Base-by-base conservation (phyloP, 148 eudicot species). In the Polygonum aviculare region DNA sequence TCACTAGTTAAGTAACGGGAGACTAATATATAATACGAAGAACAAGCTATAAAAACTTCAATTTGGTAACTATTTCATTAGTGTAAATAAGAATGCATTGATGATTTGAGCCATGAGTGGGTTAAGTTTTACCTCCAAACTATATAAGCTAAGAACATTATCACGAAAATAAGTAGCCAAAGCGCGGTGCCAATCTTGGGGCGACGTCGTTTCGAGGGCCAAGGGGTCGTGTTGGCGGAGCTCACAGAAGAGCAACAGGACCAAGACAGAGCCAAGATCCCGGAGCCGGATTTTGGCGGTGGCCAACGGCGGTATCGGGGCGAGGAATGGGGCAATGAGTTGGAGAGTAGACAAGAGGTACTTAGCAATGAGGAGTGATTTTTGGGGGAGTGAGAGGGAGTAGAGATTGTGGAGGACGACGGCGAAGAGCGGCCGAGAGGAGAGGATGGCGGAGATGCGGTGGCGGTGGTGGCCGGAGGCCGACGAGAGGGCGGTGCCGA, bases 351-450 rank as follows among this genome's bases (percentile, higher is more conserved):
- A 88, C 65, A 85, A 80, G 80, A 90, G 88, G 80, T 86, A 81
- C 72, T 83, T 84, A 26, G 94, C 83, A 19, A 90, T 77, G 78
- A 90, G 94, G 79, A 85, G 86, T 75, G 90, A 90, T 55, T 90
- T 90, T 36, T 85, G 77, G 40, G 81, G 83, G 83, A 90, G 88
- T 7, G 94, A 80, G 76, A 90, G 87, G 78, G 90, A 85, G 69
- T 80, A 80, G 74, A 90, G 90, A 82, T 84, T 87, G 85, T 82
- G 76, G 74, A 90, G 84, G 67, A 90, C 81, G 84, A 77, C 82
- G 60, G 85, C 72, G 83, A 88, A 90, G 82, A 86, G 83, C 35
- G 81, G 19, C 4, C 80, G 87, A 63, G 86, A 88, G 80, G 91
- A 84, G 57, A 90, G 81, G 77, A 90, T 77, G 22, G 89, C 33